Conservation (phyloP, 2,329 filamentous ascomycete genomes). For the Tricladium varicosporioides region DNA sequence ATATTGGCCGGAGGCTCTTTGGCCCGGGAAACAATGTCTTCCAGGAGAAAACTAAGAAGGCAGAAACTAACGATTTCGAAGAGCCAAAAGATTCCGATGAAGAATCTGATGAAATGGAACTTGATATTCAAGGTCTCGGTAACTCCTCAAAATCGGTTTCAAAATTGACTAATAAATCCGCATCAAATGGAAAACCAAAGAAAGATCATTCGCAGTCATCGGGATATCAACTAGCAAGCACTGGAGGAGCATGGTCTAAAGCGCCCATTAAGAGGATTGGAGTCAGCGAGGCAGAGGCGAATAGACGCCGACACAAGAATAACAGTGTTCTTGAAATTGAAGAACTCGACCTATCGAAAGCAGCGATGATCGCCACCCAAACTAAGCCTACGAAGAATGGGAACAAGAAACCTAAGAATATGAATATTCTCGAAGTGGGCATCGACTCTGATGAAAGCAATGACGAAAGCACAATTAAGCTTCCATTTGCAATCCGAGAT, state of each 20-base stretch:
- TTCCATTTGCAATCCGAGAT: conserved; percentile 58
- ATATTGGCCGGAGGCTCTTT: conserved; percentile 70
- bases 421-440: conserved; percentile 24
- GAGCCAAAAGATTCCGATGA: conserved; percentile 52
- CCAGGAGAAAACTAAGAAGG: conserved; percentile 32
- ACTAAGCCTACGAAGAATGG: conserved; percentile 25
- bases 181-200: conserved; percentile 11
- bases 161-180: not conserved
- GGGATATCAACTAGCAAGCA: conserved; percentile 12
- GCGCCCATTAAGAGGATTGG: conserved; percentile 21
- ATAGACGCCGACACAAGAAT: conserved; percentile 32
- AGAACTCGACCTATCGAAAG: conserved; percentile 33
- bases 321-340: conserved; percentile 33
- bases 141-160: conserved; percentile 7
- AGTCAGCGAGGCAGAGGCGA: conserved; percentile 30
- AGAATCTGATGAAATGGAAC: conserved; percentile 35
- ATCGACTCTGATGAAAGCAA: conserved; percentile 35
- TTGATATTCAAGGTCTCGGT: conserved; percentile 19
- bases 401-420: conserved; percentile 18
- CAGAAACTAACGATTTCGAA: conserved; percentile 54
- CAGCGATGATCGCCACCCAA: conserved; percentile 31
- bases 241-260: conserved; percentile 35
- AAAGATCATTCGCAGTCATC: conserved; percentile 7
- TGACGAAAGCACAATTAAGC: conserved; percentile 48
- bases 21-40: conserved; percentile 50